Evolutionary conservation across 2,329 filamentous ascomycete genomes (phyloP), one percentile per base, ranked within the genome.

Genomic region (Talaromyces sp.): DNA sequence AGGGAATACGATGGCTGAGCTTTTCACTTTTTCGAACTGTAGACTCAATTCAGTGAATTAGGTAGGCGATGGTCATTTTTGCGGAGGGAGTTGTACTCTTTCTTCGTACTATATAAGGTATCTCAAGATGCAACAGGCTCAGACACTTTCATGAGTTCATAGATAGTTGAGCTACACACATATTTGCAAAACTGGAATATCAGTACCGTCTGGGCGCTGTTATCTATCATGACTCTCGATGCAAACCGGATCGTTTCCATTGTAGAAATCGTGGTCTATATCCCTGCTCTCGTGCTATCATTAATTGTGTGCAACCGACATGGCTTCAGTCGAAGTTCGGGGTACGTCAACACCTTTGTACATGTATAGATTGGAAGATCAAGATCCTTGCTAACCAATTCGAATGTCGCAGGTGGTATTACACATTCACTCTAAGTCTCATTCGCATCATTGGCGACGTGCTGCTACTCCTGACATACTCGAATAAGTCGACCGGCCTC

Each of bases 271-370:
- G 43, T 50, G 58, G 58, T 61, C 19, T 61, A 61, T 43, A 22
- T 61, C 15, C 58, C 58, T 17, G 39, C 58, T 6, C 27, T 61
- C 33, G 5, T 61, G 3, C 22, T 61, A 19, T 31, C 58, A 9
- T 22, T 35, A 1, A 49, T 61, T 15, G 58, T 61, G 13, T 61
- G 58, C 43, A 35, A 31, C 22, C 58, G 58, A 19, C 58, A 61
- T 61, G 43, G 58, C 13, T 61, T 61, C 43, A 61, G 58, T 61
- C 58, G 41, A 31, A 61, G 58, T 61, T 61, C 58, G 7, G 58
- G 58, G 58, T 49, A 35, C 31, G 50, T 31, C 9, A 17, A 31
- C 13, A 27, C 6, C 1, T 11, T 17, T 13, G 9, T 3, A 19
- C 41, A 10, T 11, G 39, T 41, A 8, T n/a, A 22, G 43, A 5